These are phyloP conservation scores for Paramecium sexaurelia DNA, from an alignment of 73 alveolate species.

Conservation along the genomic window DNA sequence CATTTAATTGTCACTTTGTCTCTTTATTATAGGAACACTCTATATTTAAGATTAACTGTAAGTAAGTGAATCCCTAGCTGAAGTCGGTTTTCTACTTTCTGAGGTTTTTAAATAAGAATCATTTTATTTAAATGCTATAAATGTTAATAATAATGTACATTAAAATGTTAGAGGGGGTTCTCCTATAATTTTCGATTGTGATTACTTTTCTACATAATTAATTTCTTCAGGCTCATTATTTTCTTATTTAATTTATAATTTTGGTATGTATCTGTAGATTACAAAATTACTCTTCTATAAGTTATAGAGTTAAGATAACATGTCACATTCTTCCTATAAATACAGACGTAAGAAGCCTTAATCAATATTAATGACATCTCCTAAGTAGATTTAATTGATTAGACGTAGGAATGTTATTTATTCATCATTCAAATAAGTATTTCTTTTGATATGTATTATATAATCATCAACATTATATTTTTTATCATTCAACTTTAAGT, in stretches of 20 bases:
- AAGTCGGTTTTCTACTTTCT: background rate
- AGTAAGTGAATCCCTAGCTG: background rate
- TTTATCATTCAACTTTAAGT: background rate
- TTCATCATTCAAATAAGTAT: background rate
- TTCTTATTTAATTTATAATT: background rate
- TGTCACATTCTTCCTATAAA: background rate
- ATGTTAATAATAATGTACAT: background rate
- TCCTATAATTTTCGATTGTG: background rate
- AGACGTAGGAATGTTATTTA: background rate
- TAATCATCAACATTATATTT: background rate
- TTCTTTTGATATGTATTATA: background rate
- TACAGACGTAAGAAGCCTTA: background rate
- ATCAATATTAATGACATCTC: background rate
- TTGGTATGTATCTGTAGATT: background rate
- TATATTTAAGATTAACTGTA: background rate
- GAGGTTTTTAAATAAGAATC: background rate
- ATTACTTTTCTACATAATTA: background rate
- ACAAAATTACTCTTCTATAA: background rate
- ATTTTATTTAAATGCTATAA: background rate
- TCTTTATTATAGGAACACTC: background rate
- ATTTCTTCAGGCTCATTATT: background rate
- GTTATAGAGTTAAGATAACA: background rate
- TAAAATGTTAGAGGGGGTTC: background rate
- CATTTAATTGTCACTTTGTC: background rate
- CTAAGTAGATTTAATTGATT: background rate